A percentile compares a stretch with the other conserved stretches of the same genome.
These are phyloP conservation scores for Populus simonii DNA, from an alignment of 345 rosid genomes.

Conservation along the genomic window DNA sequence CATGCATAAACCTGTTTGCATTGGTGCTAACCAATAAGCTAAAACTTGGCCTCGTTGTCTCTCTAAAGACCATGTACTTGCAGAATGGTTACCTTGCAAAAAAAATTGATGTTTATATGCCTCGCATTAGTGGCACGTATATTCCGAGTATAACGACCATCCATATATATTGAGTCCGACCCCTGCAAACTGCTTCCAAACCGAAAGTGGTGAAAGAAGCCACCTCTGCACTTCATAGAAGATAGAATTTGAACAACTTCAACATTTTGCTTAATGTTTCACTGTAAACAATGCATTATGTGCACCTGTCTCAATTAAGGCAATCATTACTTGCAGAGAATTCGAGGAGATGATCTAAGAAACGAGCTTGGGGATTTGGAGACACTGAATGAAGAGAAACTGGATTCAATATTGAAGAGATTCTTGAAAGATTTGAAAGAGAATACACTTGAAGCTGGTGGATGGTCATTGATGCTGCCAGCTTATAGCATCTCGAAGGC, in stretches of 20 bases:
- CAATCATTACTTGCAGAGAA: slow-evolving; percentile 32
- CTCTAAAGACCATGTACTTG: too few species aligned
- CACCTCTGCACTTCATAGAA: background rate
- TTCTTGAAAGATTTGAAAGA: slow-evolving; percentile 40
- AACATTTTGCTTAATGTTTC: background rate
- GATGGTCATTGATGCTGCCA: slow-evolving; percentile 57
- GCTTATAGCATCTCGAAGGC: slow-evolving; percentile 53
- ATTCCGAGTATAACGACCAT: too few species aligned
- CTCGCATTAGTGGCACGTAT: too few species aligned
- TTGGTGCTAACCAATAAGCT: too few species aligned
- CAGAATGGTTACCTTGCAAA: too few species aligned
- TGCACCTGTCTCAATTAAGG: background rate
- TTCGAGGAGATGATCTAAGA: slow-evolving; percentile 29
- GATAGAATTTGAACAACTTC: background rate
- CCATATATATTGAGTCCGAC: too few species aligned
- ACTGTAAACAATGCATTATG: background rate
- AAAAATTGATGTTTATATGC: too few species aligned
- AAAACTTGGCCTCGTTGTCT: too few species aligned
- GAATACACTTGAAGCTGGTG: slow-evolving; percentile 39
- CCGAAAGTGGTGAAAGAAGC: background rate
- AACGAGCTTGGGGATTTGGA: slow-evolving; percentile 41
- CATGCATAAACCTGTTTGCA: too few species aligned
- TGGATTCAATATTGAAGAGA: slow-evolving; percentile 32
- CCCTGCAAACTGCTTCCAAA: too few species aligned
- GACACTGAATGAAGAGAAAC: slow-evolving; percentile 37